These are phyloP conservation scores for Breviolum minutum DNA, from an alignment of 73 alveolate genomes.

Conservation along the genomic window DNA sequence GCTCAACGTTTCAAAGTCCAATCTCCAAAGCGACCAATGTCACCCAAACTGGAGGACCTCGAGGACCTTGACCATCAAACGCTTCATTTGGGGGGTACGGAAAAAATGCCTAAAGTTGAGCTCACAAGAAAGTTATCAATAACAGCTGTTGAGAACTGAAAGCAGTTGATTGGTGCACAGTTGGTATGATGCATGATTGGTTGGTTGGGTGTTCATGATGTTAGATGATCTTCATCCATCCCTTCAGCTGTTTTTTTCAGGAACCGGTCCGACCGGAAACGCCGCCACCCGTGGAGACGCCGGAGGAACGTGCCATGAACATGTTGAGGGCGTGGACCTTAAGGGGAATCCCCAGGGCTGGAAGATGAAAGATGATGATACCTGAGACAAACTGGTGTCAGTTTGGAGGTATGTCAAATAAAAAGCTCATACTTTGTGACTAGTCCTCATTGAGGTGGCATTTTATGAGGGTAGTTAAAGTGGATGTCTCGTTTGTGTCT, in stretches of 20 bases:
- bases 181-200: too few species aligned
- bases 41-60: constrained; percentile 33
- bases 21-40: not conserved
- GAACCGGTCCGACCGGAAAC: constrained; percentile 9
- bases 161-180: too few species aligned
- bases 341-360: too few species aligned
- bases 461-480: too few species aligned
- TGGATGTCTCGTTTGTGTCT: too few species aligned
- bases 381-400: not conserved
- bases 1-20: not conserved
- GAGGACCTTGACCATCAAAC: not conserved
- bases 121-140: too few species aligned
- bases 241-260: not conserved
- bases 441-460: too few species aligned
- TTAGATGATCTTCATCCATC: too few species aligned
- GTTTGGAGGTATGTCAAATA: not conserved
- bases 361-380: not conserved
- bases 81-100: not conserved
- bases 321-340: constrained; percentile 23
- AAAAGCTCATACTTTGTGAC: too few species aligned
- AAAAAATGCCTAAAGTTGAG: not conserved
- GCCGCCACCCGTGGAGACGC: constrained; percentile 36
- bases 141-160: too few species aligned
- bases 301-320: constrained; percentile 57
- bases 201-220: too few species aligned